Evolutionary conservation across 495 filamentous ascomycete genomes (phyloP).

Genomic region (Aspergillus wentii): DNA sequence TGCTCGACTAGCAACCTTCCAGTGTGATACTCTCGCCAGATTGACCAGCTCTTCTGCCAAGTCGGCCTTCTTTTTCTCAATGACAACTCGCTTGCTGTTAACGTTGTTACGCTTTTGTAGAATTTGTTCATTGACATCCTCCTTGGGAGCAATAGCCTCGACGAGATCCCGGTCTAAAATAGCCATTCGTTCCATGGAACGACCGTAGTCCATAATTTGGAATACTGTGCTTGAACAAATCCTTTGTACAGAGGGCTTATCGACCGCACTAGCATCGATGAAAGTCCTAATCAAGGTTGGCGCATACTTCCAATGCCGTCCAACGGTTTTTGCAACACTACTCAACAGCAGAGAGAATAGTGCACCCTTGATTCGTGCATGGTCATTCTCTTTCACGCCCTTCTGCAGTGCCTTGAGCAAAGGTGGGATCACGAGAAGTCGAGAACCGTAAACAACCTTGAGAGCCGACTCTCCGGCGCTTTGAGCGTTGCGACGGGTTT

Average conservation of each 20-base stretch:
- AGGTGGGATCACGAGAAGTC: conserved; percentile 82
- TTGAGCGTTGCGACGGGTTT: conserved; percentile 90
- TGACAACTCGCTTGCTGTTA: conserved; percentile 61
- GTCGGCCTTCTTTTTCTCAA: conserved; percentile 77
- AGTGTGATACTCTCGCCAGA: conserved; percentile 73
- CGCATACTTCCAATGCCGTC: conserved; percentile 88
- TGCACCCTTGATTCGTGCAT: conserved; percentile 87
- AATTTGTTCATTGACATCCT: conserved; percentile 61
- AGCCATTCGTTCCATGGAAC: conserved; percentile 77
- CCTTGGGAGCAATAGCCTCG: conserved; percentile 66
- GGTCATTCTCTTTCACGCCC: conserved; percentile 77
- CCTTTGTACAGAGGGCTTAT: conserved; percentile 91
- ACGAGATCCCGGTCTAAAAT: conserved; percentile 73
- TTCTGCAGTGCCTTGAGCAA: conserved; percentile 73
- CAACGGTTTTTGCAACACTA: conserved; percentile 79
- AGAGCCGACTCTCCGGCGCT: conserved; percentile 87
- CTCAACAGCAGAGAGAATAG: conserved; percentile 87
- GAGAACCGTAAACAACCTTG: conserved; percentile 82
- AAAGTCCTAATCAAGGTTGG: conserved; percentile 81
- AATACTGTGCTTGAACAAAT: conserved; percentile 77
- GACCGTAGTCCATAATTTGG: conserved; percentile 86
- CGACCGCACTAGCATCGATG: conserved; percentile 81
- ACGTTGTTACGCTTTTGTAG: conserved; percentile 63
- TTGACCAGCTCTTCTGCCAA: conserved; percentile 78
- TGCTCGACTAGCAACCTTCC: conserved; percentile 90